Percentiles rank a stretch among this genome's conserved stretches.
Conservation (phyloP, 1,284 basidiomycete genomes). For the Ceratobasidium sp. region DNA sequence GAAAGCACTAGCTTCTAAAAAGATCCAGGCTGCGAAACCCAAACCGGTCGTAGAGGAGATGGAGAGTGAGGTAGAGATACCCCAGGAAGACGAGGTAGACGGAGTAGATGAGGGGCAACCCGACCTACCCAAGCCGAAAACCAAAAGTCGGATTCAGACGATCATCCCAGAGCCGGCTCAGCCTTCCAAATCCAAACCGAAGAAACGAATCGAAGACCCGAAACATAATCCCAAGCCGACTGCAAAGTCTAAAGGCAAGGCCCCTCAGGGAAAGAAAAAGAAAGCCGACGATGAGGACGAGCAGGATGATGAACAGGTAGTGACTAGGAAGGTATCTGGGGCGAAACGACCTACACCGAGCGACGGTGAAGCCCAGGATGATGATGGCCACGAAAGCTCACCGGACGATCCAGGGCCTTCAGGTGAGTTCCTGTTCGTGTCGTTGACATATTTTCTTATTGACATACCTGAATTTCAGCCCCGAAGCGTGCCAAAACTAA, state of each 20-base stretch:
- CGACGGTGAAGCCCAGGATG: constrained; percentile 22
- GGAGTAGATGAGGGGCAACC: constrained; percentile 25
- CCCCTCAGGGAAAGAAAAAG: constrained; percentile 7
- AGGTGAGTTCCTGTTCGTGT: not conserved
- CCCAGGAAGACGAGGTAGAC: not conserved
- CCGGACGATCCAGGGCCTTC: not conserved
- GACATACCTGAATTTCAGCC: not conserved
- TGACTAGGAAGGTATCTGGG: constrained; percentile 1
- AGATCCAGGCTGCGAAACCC: not conserved
- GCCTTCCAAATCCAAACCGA: constrained; percentile 1
- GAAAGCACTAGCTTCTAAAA: not conserved
- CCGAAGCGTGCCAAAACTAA: constrained; percentile 37
- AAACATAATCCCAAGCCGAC: not conserved
- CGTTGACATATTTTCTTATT: not conserved
- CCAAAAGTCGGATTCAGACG: constrained; percentile 37
- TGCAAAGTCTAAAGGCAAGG: constrained; percentile 10
- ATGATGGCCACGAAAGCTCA: not conserved
- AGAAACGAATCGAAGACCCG: constrained; percentile 3
- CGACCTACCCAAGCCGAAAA: constrained; percentile 7
- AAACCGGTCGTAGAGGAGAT: not conserved
- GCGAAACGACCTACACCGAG: constrained; percentile 22
- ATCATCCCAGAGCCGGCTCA: constrained; percentile 20
- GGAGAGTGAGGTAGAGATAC: constrained; percentile 5
- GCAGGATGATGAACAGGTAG: not conserved
- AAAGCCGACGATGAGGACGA: not conserved